Evolutionary conservation across 768 basidiomycete species (phyloP), one percentile per base, ranked within the genome.

Genomic region (Hydnomerulius pinastri): DNA sequence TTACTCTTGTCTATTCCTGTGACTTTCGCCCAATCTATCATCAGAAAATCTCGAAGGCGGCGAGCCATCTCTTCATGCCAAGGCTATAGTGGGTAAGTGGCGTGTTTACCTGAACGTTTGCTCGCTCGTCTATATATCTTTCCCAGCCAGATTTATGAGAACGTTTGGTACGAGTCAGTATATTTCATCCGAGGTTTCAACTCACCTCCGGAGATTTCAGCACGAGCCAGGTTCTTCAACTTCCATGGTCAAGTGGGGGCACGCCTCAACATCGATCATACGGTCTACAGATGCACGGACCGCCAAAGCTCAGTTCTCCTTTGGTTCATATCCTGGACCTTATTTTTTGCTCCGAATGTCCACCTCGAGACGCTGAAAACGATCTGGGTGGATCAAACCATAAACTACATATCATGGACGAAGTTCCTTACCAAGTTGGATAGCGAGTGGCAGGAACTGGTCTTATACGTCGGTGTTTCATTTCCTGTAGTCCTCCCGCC

Each of bases 381-480:
- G 15, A 72, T 77, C 35, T 80, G 69, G 70, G 69, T 77, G 2
- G 80, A 81, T 59, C 57, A 61, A 0, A 65, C 73, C 8, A 67
- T 78, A 50, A 69, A 71, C 30, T 53, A 65, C 21, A 57, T 59
- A 6, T 56, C 64, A 6, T 81, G 79, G 77, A 54, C 59, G 3
- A 58, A 68, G 8, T 73, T 76, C 43, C 70, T 81, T 11, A 46
- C 43, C 4, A 73, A 73, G 13, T 64, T 80, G 17, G 71, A 68
- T 27, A 64, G 67, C 6, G 76, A 82, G 53, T 79, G 77, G 80
- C 60, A 73, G 48, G 73, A 75, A 37, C 71, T 79, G 37, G 73
- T 73, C 18, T 71, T 78, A 29, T 76, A 73, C 47, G 81, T 81
- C 41, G 25, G 76, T 56, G 25, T 15, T 18, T 23, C 27, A 24